Conservation (phyloP, 225 moss, liverwort and hornwort species). For the Physcomitrellopsis africana region DNA sequence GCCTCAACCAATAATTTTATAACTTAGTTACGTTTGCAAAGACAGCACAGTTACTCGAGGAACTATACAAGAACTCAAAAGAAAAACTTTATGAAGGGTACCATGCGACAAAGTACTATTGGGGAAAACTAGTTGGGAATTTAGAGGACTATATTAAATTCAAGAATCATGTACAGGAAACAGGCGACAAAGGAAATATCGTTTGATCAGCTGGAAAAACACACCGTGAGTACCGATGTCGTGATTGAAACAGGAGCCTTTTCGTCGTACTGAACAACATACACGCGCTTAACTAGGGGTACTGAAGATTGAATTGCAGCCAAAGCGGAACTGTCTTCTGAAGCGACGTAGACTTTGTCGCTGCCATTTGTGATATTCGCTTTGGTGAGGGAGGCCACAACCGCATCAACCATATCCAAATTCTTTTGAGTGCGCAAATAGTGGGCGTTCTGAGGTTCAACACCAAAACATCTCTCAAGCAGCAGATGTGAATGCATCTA, state of each 20-base stretch:
- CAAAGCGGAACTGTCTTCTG: conserved; percentile 87
- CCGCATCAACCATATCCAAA: conserved; percentile 74
- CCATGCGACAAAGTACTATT: background rate
- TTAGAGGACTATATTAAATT: background rate
- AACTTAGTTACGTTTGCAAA: background rate
- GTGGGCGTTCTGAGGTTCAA: conserved; percentile 69
- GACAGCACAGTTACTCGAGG: background rate
- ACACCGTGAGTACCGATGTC: conserved; percentile 40
- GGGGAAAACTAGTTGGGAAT: background rate
- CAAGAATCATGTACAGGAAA: background rate
- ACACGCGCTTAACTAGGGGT: conserved; percentile 63
- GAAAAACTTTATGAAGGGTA: background rate
- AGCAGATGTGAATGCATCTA: background rate
- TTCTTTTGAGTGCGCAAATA: conserved; percentile 57
- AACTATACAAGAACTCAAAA: background rate
- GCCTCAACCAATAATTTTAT: no score
- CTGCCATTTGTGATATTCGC: conserved; percentile 64
- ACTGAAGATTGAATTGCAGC: conserved; percentile 57
- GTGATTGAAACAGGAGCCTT: conserved; percentile 12
- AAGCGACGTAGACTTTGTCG: conserved; percentile 67
- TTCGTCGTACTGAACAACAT: conserved; percentile 33
- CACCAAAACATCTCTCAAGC: conserved; percentile 18
- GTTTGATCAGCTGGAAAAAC: background rate
- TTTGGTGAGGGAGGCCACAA: conserved; percentile 56
- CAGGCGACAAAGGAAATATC: background rate